Evolutionary conservation across 129 eudicot species (phyloP), one percentile per base, ranked within the genome.

Genomic region (Erigeron canadensis): DNA sequence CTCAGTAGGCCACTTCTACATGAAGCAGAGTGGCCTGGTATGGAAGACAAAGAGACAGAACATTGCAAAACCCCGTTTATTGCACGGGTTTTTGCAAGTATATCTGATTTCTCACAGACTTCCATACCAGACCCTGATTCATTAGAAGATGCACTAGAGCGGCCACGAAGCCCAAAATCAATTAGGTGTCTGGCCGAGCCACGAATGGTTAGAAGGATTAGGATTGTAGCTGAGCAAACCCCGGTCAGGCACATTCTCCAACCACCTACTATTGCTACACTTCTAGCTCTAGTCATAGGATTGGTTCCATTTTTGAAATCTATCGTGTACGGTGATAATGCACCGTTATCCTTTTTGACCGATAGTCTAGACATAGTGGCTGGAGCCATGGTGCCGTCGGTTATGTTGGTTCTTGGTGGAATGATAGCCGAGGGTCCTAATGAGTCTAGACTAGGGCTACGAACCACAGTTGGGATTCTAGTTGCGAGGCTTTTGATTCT

Each of bases 21-120:
- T 38, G 98, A 93, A 73, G 98, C 96, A 13, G 98, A 89, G 80
- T 93, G 98, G 98, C 98, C 96, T 17, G 98, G 92, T n/a, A 83
- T 93, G 84, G 81, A 89, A 70, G 96, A 89, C 28, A 78, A 81
- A 67, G 98, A 93, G 61, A 93, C 91, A 6, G 90, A 75, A 72
- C 84, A 85, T 63, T 83, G 95, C 55, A 93, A 89, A 80, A 85
- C 96, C 5, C 98, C 98, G 5, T 81, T 92, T 37, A 87, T 93
- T 3, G 91, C 96, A 0, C 67, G 86, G 53, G 84, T 87, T 51
- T 89, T 89, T 39, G 82, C 78, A 9, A 84, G 78, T 16, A 51
- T 67, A 0, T 83, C 86, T 1, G 77, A 39, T 69, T 43, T 77
- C 7, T 89, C 93, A 0, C 80, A 81, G 55, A 79, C 61, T 21